Evolutionary conservation across 1,139 yeast genomes (phyloP), one percentile per base, ranked within the genome.

Genomic region (Neolecta irregularis): DNA sequence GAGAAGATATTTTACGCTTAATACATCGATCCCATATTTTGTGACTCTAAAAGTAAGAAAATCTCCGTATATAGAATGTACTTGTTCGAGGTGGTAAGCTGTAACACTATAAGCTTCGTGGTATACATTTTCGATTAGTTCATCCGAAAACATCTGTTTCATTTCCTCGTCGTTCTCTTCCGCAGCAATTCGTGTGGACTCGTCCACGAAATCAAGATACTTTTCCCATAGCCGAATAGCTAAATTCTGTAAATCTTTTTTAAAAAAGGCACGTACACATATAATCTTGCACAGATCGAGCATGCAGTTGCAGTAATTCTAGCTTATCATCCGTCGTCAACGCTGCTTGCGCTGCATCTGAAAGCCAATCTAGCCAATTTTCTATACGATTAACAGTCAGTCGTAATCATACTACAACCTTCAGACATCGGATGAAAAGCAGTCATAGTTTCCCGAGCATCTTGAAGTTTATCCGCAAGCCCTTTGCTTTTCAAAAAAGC

Each of bases 11-110:
- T 30, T 41, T 28, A 20, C 35, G 39, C 11, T 47, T 50, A 6
- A 44, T 41, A 31, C 46, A 51, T 5, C 48, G 41, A 9, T 50
- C 43, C 67, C 71, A 67, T 2, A 67, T 47, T 13, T 39, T 33
- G 28, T 56, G 49, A 32, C 65, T 55, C 41, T 40, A 19, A 13
- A 11, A 6, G 4, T 6, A 5, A 11, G 20, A 24, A 25, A 26
- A 32, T 5, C 5, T 3, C 12, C 17, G 24, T n/a, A 12, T 28
- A 21, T 24, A 30, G 31, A 23, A 8, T 12, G n/a, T 25, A 35
- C 40, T 15, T 54, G 48, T n/a, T 47, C 48, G 34, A 55, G 61
- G 38, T 64, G 67, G 39, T 57, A 47, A 5, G 50, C 54, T 2
- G 59, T 56, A 6, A 52, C 54, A 1, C 47, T 42, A 32, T 61